Conservation (phyloP, 1,139 yeast genomes). For the Candida sp. region DNA sequence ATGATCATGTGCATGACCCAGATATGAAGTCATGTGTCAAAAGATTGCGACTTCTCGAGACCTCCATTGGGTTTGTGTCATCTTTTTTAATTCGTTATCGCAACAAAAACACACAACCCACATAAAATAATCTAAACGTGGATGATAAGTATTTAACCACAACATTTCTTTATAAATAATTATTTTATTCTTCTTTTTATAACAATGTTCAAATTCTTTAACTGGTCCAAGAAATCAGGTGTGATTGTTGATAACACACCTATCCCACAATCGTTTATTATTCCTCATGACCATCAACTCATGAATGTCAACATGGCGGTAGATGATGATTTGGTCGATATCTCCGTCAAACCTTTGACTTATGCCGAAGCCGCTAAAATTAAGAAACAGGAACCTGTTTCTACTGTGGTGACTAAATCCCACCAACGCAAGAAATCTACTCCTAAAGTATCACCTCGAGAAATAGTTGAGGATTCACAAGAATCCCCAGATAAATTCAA, state of each 20-base stretch:
- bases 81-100: background rate
- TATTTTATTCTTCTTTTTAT: background rate
- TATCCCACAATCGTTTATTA: constrained; percentile 26
- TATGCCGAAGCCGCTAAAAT: constrained; percentile 45
- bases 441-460: background rate
- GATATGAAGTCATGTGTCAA: background rate
- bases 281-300: constrained; percentile 25
- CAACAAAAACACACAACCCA: background rate
- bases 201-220: background rate
- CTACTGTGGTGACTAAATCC: background rate
- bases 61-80: background rate
- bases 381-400: constrained; percentile 14
- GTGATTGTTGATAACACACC: constrained; percentile 10
- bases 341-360: constrained; percentile 32
- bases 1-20: background rate
- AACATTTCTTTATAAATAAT: too few relatives aligned
- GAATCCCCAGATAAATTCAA: background rate
- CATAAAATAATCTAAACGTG: background rate
- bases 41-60: background rate
- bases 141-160: background rate
- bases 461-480: background rate
- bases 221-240: background rate
- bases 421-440: background rate
- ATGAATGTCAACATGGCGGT: constrained; percentile 32
- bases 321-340: constrained; percentile 33